phyloP scores from a whole-genome alignment of 2,329 filamentous ascomycete genomes.

The Pyricularia sp. region DNA sequence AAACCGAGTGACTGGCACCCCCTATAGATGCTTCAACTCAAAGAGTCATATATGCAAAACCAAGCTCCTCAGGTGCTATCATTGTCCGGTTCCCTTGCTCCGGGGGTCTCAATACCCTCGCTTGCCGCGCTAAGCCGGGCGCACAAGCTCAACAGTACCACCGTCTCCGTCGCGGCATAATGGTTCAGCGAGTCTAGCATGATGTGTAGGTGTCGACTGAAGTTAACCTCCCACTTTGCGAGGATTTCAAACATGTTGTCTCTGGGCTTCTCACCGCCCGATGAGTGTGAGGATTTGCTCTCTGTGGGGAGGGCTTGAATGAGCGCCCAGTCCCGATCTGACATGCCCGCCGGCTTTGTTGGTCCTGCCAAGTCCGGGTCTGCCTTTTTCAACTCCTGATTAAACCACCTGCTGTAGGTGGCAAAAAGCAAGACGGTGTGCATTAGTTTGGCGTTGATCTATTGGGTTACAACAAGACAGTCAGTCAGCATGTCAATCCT shows the following conservation, averaged over 20 bases:
- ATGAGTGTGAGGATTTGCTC: constrained; percentile 22
- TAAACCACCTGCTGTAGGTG: constrained; percentile 77
- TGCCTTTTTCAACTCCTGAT: constrained; percentile 72
- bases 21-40: background rate
- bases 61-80: background rate
- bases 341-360: constrained; percentile 49
- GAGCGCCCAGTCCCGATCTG: constrained; percentile 48
- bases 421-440: constrained; percentile 93
- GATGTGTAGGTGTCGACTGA: constrained; percentile 85
- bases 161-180: constrained; percentile 93
- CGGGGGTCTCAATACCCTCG: constrained; percentile 60
- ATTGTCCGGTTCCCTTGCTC: constrained; percentile 50
- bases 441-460: constrained; percentile 98
- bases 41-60: background rate
- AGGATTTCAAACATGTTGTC: constrained; percentile 68
- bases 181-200: constrained; percentile 92
- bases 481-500: background rate
- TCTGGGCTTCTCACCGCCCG: constrained; percentile 23
- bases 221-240: constrained; percentile 87
- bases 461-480: background rate
- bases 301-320: constrained; percentile 41
- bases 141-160: constrained; percentile 82
- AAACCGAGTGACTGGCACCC: background rate
- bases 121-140: constrained; percentile 74
- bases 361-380: constrained; percentile 65